phyloP scores from a whole-genome alignment of 495 filamentous ascomycete species.

The Hypoxylon subgilvum region DNA sequence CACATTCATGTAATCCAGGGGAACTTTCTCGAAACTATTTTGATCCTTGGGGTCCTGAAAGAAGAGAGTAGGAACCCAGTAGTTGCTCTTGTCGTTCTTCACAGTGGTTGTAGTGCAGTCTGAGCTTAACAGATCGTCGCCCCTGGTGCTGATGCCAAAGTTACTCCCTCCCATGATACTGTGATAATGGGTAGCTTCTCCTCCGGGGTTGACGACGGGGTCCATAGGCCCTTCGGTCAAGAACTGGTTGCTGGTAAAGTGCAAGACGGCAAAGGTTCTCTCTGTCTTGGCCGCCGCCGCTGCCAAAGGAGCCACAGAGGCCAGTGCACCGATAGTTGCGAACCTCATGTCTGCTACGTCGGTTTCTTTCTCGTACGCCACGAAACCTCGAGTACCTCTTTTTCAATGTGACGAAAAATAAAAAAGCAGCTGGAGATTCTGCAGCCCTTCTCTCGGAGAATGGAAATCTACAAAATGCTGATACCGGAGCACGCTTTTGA shows the following conservation, averaged over 20 bases:
- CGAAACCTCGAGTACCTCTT: conserved; percentile 3
- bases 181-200: conserved; percentile 66
- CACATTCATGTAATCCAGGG: conserved; percentile 63
- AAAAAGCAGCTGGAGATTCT: conserved; percentile 16
- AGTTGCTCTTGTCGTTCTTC: conserved; percentile 73
- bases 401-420: too few relatives aligned
- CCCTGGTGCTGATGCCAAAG: conserved; percentile 68
- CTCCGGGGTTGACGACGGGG: conserved; percentile 67
- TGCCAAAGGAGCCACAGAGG: conserved; percentile 42
- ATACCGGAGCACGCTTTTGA: conserved; percentile 16
- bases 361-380: conserved; percentile 6
- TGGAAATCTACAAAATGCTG: conserved; percentile 26
- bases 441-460: conserved; percentile 29
- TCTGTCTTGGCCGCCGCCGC: conserved; percentile 43
- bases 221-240: conserved; percentile 66
- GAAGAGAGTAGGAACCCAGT: conserved; percentile 77
- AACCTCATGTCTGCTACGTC: conserved; percentile 36
- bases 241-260: conserved; percentile 51
- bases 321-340: conserved; percentile 32
- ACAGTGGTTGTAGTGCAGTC: conserved; percentile 70
- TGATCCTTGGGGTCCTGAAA: conserved; percentile 66
- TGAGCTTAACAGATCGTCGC: conserved; percentile 61
- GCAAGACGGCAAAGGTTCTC: conserved; percentile 54
- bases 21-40: conserved; percentile 66
- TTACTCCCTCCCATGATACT: conserved; percentile 72